These are phyloP conservation scores for Acorus calamus DNA, from an alignment of 106 monocot species.

Conservation along the genomic window DNA sequence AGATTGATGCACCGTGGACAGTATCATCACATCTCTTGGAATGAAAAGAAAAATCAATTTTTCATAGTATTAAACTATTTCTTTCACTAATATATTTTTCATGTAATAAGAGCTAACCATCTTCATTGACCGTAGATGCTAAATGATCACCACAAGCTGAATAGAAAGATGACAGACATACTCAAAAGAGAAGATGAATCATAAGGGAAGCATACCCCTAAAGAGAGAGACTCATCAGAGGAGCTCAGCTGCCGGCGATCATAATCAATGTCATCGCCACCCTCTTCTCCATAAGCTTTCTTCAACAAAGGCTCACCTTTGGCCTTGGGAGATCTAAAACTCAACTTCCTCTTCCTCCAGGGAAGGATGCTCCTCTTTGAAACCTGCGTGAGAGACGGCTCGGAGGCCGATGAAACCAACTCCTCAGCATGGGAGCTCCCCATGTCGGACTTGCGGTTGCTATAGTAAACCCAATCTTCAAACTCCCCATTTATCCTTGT, in stretches of 20 bases:
- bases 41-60: too few relatives aligned
- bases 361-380: slow-evolving; percentile 52
- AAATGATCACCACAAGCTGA: too few relatives aligned
- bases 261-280: slow-evolving; percentile 81
- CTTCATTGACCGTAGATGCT: too few relatives aligned
- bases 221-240: slow-evolving; percentile 55
- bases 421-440: slow-evolving; percentile 29
- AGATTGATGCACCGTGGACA: too few relatives aligned
- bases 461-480: slow-evolving; percentile 53
- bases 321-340: slow-evolving; percentile 42
- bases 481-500: slow-evolving; percentile 27
- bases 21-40: too few relatives aligned
- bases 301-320: slow-evolving; percentile 80
- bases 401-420: slow-evolving; percentile 11
- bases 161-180: background rate
- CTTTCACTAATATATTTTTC: too few relatives aligned
- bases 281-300: slow-evolving; percentile 55
- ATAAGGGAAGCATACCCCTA: slow-evolving; percentile 20
- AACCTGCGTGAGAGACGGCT: slow-evolving; percentile 11
- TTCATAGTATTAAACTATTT: too few relatives aligned
- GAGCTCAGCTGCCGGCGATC: slow-evolving; percentile 65
- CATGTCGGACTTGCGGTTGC: slow-evolving; percentile 36
- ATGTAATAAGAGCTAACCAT: too few relatives aligned
- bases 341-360: slow-evolving; percentile 48
- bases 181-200: background rate